These are phyloP conservation scores for Narthecium ossifragum DNA, from an alignment of 106 monocot genomes.

Conservation along the genomic window DNA sequence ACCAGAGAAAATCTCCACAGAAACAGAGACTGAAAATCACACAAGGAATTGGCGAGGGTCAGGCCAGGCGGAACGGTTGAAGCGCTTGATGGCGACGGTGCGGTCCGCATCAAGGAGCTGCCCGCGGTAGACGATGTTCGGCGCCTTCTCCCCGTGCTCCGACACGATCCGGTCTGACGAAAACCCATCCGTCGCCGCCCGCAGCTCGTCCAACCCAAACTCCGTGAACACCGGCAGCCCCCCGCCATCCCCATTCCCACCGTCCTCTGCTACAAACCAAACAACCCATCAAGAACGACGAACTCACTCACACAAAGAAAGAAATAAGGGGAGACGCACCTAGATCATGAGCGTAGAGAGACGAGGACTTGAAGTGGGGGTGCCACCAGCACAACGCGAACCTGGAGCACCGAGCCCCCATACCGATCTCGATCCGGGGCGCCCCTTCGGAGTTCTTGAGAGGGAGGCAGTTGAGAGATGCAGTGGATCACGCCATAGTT, in stretches of 20 bases:
- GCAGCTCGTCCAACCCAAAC: conserved; percentile 77
- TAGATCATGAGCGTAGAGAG: conserved; percentile 42
- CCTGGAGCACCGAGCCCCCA: conserved; percentile 62
- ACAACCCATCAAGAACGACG: background rate
- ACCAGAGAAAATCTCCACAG: too few relatives aligned
- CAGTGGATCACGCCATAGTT: too few relatives aligned
- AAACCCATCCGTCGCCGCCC: conserved; percentile 80
- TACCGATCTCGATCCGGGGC: too few relatives aligned
- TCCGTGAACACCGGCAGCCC: conserved; percentile 72
- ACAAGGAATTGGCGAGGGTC: conserved; percentile 93
- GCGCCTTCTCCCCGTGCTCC: conserved; percentile 94
- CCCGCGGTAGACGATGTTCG: conserved; percentile 91
- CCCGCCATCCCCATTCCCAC: conserved; percentile 39
- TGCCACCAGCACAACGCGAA: conserved; percentile 45
- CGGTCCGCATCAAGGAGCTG: conserved; percentile 81
- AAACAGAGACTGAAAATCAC: conserved; percentile 1
- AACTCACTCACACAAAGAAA: background rate
- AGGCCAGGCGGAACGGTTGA: conserved; percentile 90
- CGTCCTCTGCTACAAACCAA: conserved; percentile 36
- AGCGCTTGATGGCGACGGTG: conserved; percentile 79
- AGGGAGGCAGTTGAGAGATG: too few relatives aligned
- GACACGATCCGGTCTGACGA: conserved; percentile 82
- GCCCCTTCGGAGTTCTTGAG: too few relatives aligned
- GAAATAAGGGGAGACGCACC: conserved; percentile 19
- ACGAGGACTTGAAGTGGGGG: conserved; percentile 31